A percentile compares a stretch with the other conserved stretches of the same genome.
These are phyloP conservation scores for Withania somnifera DNA, from an alignment of 305 asterid genomes.

Conservation along the genomic window DNA sequence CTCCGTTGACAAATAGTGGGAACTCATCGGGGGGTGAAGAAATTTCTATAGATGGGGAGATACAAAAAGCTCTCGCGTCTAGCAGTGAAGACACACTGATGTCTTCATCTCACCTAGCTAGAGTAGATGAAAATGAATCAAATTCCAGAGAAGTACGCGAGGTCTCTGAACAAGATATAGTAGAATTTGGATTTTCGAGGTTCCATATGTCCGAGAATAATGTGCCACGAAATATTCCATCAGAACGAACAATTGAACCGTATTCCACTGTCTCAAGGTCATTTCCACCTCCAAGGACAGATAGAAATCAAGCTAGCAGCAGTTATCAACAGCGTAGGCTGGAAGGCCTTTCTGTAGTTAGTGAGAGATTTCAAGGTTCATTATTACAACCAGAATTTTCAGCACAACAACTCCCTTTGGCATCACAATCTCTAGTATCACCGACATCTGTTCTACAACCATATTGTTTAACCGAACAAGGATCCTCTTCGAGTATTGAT, in stretches of 20 bases:
- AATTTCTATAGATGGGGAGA: slow-evolving; percentile 23
- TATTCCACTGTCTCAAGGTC: slow-evolving; percentile 2
- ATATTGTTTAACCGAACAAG: neutral
- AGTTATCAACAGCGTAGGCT: slow-evolving; percentile 4
- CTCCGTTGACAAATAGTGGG: slow-evolving; percentile 41
- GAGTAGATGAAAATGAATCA: slow-evolving; percentile 25
- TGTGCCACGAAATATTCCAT: neutral
- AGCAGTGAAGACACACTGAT: slow-evolving; percentile 22
- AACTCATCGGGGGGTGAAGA: slow-evolving; percentile 39
- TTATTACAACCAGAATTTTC: neutral
- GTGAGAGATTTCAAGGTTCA: slow-evolving; percentile 1
- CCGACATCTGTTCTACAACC: neutral
- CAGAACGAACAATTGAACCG: slow-evolving; percentile 6
- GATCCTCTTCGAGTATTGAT: neutral
- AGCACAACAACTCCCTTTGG: neutral
- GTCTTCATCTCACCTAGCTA: slow-evolving; percentile 17
- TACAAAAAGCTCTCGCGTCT: slow-evolving; percentile 16
- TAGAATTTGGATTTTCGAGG: slow-evolving; percentile 26
- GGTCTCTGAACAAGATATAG: slow-evolving; percentile 17
- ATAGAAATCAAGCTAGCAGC: slow-evolving; percentile 4
- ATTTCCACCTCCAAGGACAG: slow-evolving; percentile 14
- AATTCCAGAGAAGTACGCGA: slow-evolving; percentile 25
- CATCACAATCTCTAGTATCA: neutral
- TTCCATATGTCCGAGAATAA: slow-evolving; percentile 6
- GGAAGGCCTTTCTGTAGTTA: neutral